Conservation (phyloP, 75 land plant genomes). For the Selaginella tamariscina region DNA sequence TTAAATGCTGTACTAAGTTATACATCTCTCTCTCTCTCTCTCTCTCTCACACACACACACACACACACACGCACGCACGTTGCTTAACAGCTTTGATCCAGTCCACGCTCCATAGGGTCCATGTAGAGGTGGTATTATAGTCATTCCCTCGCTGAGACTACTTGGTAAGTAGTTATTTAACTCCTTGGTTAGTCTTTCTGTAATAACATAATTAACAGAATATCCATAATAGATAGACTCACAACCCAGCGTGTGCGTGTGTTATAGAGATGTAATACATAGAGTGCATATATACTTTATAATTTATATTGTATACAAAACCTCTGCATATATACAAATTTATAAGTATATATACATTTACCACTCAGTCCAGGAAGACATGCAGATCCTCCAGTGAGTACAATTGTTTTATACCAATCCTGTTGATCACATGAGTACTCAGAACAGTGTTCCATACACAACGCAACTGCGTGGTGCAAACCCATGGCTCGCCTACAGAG, state of each 20-base stretch:
- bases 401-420: slow-evolving; percentile 81
- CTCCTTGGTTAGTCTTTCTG: slow-evolving; percentile 81
- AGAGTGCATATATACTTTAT: too few species aligned
- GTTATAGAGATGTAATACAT: too few species aligned
- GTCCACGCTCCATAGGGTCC: slow-evolving; percentile 73
- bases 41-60: too few species aligned
- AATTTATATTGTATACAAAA: too few species aligned
- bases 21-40: neutral
- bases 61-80: too few species aligned
- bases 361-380: slow-evolving; percentile 85
- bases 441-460: slow-evolving; percentile 74
- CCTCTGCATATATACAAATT: neutral
- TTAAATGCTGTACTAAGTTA: too few species aligned
- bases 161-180: slow-evolving; percentile 32
- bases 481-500: slow-evolving; percentile 56
- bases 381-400: slow-evolving; percentile 69
- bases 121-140: slow-evolving; percentile 55
- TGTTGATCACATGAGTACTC: slow-evolving; percentile 21
- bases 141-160: slow-evolving; percentile 38
- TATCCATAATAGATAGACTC: too few species aligned
- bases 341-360: slow-evolving; percentile 11
- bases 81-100: slow-evolving; percentile 72
- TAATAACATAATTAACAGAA: neutral
- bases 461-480: slow-evolving; percentile 70
- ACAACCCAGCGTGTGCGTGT: too few species aligned